Conservation (phyloP, 2,329 filamentous ascomycete species). For the Penicillium nordicum region DNA sequence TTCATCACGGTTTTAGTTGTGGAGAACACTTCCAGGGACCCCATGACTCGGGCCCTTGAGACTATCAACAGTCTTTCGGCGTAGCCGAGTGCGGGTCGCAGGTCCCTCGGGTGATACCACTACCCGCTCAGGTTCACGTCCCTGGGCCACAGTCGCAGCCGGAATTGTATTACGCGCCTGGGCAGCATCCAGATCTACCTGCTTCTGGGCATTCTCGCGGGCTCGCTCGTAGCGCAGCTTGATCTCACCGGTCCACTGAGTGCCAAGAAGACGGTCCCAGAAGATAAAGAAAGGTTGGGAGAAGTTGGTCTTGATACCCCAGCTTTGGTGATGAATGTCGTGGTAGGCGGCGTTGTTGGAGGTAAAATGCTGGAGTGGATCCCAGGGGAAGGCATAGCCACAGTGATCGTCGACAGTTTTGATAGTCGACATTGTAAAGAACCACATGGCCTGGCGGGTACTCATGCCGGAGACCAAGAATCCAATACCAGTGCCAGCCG, state of each 20-base stretch:
- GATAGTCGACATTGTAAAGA: constrained; percentile 84
- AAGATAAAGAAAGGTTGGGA: constrained; percentile 71
- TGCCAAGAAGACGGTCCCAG: constrained; percentile 81
- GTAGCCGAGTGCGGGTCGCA: constrained; percentile 32
- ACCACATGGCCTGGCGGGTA: constrained; percentile 80
- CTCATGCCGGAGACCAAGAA: constrained; percentile 81
- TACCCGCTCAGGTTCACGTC: constrained; percentile 21
- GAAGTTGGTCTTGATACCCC: constrained; percentile 79
- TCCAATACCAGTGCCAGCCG: constrained; percentile 75
- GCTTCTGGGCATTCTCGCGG: constrained; percentile 54
- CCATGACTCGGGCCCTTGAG: constrained; percentile 38
- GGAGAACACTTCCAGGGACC: constrained; percentile 41
- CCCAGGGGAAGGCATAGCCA: constrained; percentile 92
- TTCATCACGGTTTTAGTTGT: constrained; percentile 26
- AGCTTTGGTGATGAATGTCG: constrained; percentile 97
- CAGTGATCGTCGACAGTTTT: constrained; percentile 99
- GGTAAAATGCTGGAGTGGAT: constrained; percentile 86
- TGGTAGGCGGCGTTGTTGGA: constrained; percentile 96
- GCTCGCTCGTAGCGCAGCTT: constrained; percentile 57
- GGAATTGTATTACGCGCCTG: constrained; percentile 28
- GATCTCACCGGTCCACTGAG: constrained; percentile 73
- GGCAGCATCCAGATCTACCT: constrained; percentile 49
- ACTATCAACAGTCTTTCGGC: constrained; percentile 38
- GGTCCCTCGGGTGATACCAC: constrained; percentile 27
- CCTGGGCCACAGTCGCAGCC: constrained; percentile 1